These are phyloP conservation scores for Euptelea pleiosperma DNA, from an alignment of 164 flowering plant genomes.

Conservation along the genomic window DNA sequence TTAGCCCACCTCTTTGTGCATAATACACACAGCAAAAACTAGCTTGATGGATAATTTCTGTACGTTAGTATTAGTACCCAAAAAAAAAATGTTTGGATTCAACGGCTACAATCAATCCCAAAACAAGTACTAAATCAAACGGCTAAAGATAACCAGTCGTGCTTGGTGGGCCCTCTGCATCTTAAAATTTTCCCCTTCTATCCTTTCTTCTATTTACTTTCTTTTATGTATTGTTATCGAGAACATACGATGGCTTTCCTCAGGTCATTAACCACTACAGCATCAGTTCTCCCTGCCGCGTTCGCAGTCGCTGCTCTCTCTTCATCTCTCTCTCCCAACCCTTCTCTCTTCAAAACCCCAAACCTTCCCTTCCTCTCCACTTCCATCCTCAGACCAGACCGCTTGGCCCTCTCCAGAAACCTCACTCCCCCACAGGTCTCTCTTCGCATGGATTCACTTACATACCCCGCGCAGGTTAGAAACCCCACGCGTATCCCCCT, in stretches of 20 bases:
- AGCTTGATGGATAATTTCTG: too few species aligned
- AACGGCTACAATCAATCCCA: neutral
- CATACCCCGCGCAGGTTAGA: slow-evolving; percentile 32
- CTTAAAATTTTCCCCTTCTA: neutral
- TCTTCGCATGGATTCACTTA: slow-evolving; percentile 47
- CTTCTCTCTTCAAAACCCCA: slow-evolving; percentile 23
- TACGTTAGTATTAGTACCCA: too few species aligned
- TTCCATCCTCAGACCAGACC: neutral
- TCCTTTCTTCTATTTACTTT: neutral
- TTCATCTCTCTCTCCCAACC: slow-evolving; percentile 26
- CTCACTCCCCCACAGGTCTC: slow-evolving; percentile 32
- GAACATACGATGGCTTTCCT: slow-evolving; percentile 7
- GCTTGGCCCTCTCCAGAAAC: slow-evolving; percentile 25
- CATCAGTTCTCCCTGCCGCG: slow-evolving; percentile 22
- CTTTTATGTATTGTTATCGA: too few species aligned
- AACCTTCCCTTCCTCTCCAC: slow-evolving; percentile 18
- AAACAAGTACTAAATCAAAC: neutral
- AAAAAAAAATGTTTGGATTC: too few species aligned
- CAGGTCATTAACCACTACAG: neutral
- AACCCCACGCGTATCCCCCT: too few species aligned
- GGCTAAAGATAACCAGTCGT: too few species aligned
- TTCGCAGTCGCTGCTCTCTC: slow-evolving; percentile 24
- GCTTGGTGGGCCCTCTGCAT: too few species aligned
- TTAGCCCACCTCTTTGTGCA: too few species aligned
- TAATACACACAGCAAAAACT: too few species aligned